Percentiles rank a stretch among this genome's conserved stretches.
These are phyloP conservation scores for Chalara sp. DNA, from an alignment of 2,329 filamentous ascomycete species.

Conservation along the genomic window DNA sequence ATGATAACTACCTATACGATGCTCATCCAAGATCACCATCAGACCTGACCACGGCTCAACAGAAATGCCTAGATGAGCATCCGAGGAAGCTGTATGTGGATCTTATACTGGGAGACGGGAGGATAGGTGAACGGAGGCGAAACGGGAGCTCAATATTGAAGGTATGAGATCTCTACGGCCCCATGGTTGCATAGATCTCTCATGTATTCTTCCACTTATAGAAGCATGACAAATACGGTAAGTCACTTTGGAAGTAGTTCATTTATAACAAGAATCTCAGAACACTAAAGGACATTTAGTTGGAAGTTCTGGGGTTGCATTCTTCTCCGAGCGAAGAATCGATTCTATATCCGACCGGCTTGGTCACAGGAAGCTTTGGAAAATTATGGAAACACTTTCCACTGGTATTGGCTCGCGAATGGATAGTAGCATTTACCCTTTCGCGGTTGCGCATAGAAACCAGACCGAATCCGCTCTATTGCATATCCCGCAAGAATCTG, in stretches of 20 bases:
- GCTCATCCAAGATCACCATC: not conserved
- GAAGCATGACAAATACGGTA: constrained; percentile 8
- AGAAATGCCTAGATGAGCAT: not conserved
- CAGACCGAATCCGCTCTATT: not conserved
- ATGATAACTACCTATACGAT: not conserved
- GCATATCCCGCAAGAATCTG: constrained; percentile 3
- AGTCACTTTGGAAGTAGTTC: not conserved
- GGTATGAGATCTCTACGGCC: constrained; percentile 5
- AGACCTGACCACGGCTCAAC: not conserved
- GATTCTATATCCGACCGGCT: constrained; percentile 17
- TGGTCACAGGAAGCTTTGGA: constrained; percentile 19
- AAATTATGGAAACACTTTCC: constrained; percentile 17
- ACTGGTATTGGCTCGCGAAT: constrained; percentile 4
- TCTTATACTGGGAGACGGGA: constrained; percentile 13
- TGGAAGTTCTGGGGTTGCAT: constrained; percentile 23
- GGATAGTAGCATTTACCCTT: not conserved
- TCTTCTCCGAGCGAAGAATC: constrained; percentile 30
- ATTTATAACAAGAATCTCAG: not conserved
- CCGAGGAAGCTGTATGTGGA: constrained; percentile 15
- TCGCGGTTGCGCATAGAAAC: not conserved
- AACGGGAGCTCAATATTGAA: constrained; percentile 16
- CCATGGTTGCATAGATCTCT: not conserved
- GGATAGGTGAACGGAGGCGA: constrained; percentile 7
- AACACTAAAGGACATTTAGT: constrained; percentile 9
- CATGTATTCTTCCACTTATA: not conserved